Evolutionary conservation across 352 stramenopile species (phyloP).

Genomic region (Plasmopara muralis): DNA sequence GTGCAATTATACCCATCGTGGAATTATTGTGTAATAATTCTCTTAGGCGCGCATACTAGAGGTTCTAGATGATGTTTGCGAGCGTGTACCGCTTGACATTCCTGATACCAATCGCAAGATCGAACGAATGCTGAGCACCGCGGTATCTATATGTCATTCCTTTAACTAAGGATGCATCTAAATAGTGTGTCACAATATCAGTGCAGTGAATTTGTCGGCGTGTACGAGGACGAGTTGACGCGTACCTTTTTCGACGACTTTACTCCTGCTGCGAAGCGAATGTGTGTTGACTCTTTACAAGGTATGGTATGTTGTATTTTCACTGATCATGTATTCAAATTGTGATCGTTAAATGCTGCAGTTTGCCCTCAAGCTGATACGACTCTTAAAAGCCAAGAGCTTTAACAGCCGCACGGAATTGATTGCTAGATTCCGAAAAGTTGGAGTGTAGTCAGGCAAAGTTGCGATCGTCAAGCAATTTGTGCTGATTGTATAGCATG

Average conservation of each 20-base stretch:
- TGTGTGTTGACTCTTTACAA: conserved; percentile 45
- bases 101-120: conserved; percentile 35
- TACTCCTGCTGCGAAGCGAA: conserved; percentile 48
- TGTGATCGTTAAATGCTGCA: background rate
- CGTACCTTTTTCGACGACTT: conserved; percentile 74
- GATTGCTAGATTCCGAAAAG: background rate
- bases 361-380: conserved; percentile 19
- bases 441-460: background rate
- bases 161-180: background rate
- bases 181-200: conserved; percentile 14
- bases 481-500: conserved; percentile 1
- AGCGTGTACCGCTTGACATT: conserved; percentile 38
- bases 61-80: conserved; percentile 72
- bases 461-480: background rate
- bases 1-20: no score
- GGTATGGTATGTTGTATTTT: conserved; percentile 20
- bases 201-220: conserved; percentile 73
- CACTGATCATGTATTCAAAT: no score
- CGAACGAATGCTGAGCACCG: conserved; percentile 51
- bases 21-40: background rate
- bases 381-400: conserved; percentile 29
- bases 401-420: conserved; percentile 23
- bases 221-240: conserved; percentile 77
- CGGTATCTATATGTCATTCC: conserved; percentile 26
- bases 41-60: conserved; percentile 70